Evolutionary conservation across 345 rosid species (phyloP).

Genomic region (Moringa oleifera): DNA sequence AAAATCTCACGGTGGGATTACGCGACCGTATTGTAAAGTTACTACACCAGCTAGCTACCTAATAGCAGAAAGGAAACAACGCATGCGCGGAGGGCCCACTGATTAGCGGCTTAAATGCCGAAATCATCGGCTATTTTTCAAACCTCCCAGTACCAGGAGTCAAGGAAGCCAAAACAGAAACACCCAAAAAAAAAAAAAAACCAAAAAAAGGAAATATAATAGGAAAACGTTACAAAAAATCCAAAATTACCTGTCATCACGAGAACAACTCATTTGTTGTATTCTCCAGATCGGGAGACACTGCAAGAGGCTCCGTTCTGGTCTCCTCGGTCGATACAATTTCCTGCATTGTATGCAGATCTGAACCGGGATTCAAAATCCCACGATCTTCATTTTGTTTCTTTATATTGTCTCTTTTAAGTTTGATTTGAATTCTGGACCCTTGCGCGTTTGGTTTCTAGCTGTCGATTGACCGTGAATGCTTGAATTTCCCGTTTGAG

Average conservation of each 20-base stretch:
- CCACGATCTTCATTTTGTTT: not conserved
- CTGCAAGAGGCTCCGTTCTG: constrained; percentile 5
- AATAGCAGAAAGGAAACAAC: not conserved
- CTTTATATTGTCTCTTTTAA: not conserved
- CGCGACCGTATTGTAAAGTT: not conserved
- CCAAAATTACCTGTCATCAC: no score
- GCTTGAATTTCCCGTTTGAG: not conserved
- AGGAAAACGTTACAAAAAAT: no score
- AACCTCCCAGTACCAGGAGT: constrained; percentile 6
- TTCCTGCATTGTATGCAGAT: constrained; percentile 17
- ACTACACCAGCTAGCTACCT: no score
- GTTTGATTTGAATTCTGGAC: not conserved
- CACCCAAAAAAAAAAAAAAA: not conserved
- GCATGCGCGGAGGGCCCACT: constrained; percentile 9
- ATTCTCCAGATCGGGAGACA: constrained; percentile 10
- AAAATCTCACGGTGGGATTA: not conserved
- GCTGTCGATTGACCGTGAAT: not conserved
- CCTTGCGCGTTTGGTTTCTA: not conserved
- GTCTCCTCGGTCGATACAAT: constrained; percentile 10
- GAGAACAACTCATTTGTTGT: not conserved
- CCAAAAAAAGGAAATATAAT: not conserved
- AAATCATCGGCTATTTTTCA: constrained; percentile 4
- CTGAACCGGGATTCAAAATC: constrained; percentile 1
- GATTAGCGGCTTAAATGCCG: constrained; percentile 2
- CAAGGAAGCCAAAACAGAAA: constrained; percentile 6